phyloP scores from a whole-genome alignment of 2,329 filamentous ascomycete genomes.

The Cladosporium oxysporum region DNA sequence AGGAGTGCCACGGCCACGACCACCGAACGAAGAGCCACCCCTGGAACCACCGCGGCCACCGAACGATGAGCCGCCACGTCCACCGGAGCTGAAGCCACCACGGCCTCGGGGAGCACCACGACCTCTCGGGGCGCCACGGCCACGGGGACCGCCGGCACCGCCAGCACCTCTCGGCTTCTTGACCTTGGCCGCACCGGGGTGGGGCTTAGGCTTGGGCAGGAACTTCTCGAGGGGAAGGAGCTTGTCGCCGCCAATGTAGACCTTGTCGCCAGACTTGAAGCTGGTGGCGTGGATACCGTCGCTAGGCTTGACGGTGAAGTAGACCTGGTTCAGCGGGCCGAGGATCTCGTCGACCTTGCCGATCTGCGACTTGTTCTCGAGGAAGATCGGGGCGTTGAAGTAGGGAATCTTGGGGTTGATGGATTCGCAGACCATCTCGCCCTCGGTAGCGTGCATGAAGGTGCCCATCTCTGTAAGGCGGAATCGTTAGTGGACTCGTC shows the following conservation, averaged over 20 bases:
- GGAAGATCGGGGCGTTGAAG: slow-evolving; percentile 98
- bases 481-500: not conserved
- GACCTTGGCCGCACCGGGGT: slow-evolving; percentile 64
- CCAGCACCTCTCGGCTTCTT: slow-evolving; percentile 67
- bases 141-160: slow-evolving; percentile 39
- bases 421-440: slow-evolving; percentile 96
- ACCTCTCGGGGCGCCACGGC: slow-evolving; percentile 57
- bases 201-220: slow-evolving; percentile 86
- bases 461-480: slow-evolving; percentile 72
- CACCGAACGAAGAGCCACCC: slow-evolving; percentile 35
- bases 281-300: slow-evolving; percentile 93
- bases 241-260: slow-evolving; percentile 94
- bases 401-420: slow-evolving; percentile 95
- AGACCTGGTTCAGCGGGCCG: slow-evolving; percentile 95
- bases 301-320: slow-evolving; percentile 96
- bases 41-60: slow-evolving; percentile 58
- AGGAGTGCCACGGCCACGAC: slow-evolving; percentile 33
- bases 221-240: slow-evolving; percentile 93
- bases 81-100: slow-evolving; percentile 53
- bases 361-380: slow-evolving; percentile 89
- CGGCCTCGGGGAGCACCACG: slow-evolving; percentile 51
- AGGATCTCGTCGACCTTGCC: slow-evolving; percentile 98
- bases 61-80: slow-evolving; percentile 46
- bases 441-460: slow-evolving; percentile 92
- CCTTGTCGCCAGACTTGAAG: slow-evolving; percentile 96